Percentiles rank a stretch among this genome's conserved stretches.
Evolutionary conservation across 768 basidiomycete genomes (phyloP).

Genomic region (Clavaria fumosa): DNA sequence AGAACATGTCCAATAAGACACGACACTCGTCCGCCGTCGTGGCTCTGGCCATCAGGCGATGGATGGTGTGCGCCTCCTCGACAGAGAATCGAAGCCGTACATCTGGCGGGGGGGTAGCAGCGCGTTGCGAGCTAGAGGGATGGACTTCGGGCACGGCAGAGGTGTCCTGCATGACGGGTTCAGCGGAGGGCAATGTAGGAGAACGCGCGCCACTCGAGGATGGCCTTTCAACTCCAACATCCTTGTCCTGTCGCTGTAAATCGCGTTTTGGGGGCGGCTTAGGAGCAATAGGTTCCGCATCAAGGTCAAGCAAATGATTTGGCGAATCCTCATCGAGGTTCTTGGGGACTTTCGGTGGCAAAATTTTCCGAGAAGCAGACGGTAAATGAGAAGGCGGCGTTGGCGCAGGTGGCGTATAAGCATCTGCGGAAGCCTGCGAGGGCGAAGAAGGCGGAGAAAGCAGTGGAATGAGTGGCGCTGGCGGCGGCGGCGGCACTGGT

Average conservation of each 20-base stretch:
- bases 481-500: slow-evolving; percentile 49
- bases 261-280: background rate
- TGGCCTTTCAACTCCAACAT: background rate
- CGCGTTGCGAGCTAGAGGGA: background rate
- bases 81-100: slow-evolving; percentile 13
- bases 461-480: slow-evolving; percentile 16
- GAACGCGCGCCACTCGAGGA: background rate
- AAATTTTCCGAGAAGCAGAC: slow-evolving; percentile 17
- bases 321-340: no score
- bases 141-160: background rate
- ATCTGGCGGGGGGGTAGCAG: background rate
- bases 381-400: slow-evolving; percentile 16
- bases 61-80: slow-evolving; percentile 47
- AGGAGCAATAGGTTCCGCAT: no score
- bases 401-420: slow-evolving; percentile 12
- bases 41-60: slow-evolving; percentile 48
- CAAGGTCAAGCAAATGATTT: no score
- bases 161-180: background rate
- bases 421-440: slow-evolving; percentile 25
- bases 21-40: slow-evolving; percentile 74
- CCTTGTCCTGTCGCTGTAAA: background rate
- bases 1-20: slow-evolving; percentile 69
- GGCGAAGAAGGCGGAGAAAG: slow-evolving; percentile 36
- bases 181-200: background rate
- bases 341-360: slow-evolving; percentile 16